Percentiles rank a stretch among this genome's conserved stretches.
Evolutionary conservation across 139 green algal genomes (phyloP).

Genomic region (Mesotaenium endlicherianum): DNA sequence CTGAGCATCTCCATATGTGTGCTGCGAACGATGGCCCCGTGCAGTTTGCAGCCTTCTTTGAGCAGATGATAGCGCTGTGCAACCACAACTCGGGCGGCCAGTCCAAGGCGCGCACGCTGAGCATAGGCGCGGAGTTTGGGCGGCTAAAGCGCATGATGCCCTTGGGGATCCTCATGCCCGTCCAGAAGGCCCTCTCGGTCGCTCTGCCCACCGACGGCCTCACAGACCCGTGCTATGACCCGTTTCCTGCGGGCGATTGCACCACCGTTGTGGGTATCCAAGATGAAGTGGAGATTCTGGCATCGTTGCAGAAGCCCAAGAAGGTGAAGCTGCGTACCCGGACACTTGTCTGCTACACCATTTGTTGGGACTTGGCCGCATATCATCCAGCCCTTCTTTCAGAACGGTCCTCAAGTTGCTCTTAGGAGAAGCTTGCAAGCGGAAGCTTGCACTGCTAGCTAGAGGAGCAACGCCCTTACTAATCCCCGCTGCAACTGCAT

Average conservation of each 20-base stretch:
- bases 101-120: slow-evolving; percentile 1
- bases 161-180: slow-evolving; percentile 72
- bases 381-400: too few relatives aligned
- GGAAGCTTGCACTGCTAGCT: too few relatives aligned
- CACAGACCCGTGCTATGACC: background rate
- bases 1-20: too few relatives aligned
- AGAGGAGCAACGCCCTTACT: too few relatives aligned
- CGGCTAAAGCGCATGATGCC: slow-evolving; percentile 65
- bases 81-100: slow-evolving; percentile 37
- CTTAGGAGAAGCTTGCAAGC: too few relatives aligned
- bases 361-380: too few relatives aligned
- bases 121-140: slow-evolving; percentile 50
- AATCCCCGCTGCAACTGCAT: too few relatives aligned
- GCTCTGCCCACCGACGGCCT: slow-evolving; percentile 50
- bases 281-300: slow-evolving; percentile 80
- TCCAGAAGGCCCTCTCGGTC: slow-evolving; percentile 60
- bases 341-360: too few relatives aligned
- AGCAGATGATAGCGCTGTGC: slow-evolving; percentile 56
- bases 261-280: slow-evolving; percentile 74
- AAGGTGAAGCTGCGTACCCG: slow-evolving; percentile 67
- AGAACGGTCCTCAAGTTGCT: too few relatives aligned
- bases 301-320: slow-evolving; percentile 85
- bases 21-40: too few relatives aligned
- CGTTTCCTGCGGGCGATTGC: slow-evolving; percentile 29
- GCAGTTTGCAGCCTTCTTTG: slow-evolving; percentile 52